Evolutionary conservation across 2,329 filamentous ascomycete species (phyloP), one percentile per base, ranked within the genome.

Genomic region (Botrytis byssoidea): DNA sequence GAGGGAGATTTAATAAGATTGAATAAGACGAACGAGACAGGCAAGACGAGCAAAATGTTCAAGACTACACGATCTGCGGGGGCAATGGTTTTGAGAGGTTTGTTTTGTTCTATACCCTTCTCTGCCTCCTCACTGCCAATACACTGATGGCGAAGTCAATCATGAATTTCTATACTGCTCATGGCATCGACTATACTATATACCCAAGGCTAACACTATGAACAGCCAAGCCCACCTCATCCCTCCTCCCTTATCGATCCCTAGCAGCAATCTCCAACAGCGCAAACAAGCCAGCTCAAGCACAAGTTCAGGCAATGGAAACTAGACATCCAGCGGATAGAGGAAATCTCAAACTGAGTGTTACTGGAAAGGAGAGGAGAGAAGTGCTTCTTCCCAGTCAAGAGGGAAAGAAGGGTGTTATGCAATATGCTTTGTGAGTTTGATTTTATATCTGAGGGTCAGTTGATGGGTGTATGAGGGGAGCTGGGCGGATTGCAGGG

Each of bases 361-460:
- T 85, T 48, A 83, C 81, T 60, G 82, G 81, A 46, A 85, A 82
- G 75, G 78, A 85, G 79, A 89, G 90, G 79, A 88, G 88, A 82
- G 92, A 95, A 84, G 92, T 96, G 73, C 90, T 89, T 76, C 86
- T 96, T 74, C 86, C 92, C 77, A 95, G 92, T 83, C 90, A 97
- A 85, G 91, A 94, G 83, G 87, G 87, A 77, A 93, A 91, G 83
- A 93, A 95, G 86, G 90, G 92, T 79, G 89, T 89, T 74, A 86
- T 95, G 80, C 92, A 97, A 90, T 95, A 94, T 83, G 93, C 93
- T 77, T 87, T 97, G 92, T 95, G 92, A 79, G 92, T 89, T 69
- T 64, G 69, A 18, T 29, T 35, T 18, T 25, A 51, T 22, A n/a
- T 37, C 14, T 22, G 35, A 5, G 20, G 20, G 9, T n/a, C 51